phyloP scores from a whole-genome alignment of 208 protist species.

The Leptomonas seymouri region DNA sequence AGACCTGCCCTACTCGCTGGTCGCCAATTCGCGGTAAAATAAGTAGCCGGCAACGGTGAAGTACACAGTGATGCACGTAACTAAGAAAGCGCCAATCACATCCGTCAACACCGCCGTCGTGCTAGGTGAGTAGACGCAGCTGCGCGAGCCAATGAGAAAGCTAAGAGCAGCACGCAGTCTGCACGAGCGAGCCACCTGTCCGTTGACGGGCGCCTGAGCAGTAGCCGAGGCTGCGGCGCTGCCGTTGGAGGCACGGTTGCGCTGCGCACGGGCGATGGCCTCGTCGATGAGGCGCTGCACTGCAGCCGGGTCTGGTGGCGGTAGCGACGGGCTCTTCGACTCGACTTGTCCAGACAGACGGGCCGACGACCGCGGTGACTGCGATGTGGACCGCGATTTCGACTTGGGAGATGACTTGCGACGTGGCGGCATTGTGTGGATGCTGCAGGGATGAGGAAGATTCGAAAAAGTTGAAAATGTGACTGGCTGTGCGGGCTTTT shows the following conservation, averaged over 20 bases:
- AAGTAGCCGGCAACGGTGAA: constrained; percentile 71
- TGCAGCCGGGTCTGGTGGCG: constrained; percentile 48
- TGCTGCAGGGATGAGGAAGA: background rate
- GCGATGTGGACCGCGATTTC: constrained; percentile 31
- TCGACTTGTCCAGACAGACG: constrained; percentile 16
- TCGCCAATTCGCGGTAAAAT: constrained; percentile 67
- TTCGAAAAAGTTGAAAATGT: background rate
- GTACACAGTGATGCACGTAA: constrained; percentile 74
- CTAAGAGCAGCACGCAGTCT: background rate
- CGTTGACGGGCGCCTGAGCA: background rate
- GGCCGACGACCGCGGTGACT: constrained; percentile 10
- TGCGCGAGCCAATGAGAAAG: constrained; percentile 14
- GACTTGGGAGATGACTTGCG: constrained; percentile 32
- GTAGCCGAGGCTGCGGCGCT: background rate
- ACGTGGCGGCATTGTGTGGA: constrained; percentile 28
- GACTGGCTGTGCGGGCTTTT: too few relatives aligned
- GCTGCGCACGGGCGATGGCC: constrained; percentile 57
- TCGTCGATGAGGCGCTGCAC: constrained; percentile 81
- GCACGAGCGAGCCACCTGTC: background rate
- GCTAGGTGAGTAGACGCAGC: constrained; percentile 43
- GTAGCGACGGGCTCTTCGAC: constrained; percentile 30
- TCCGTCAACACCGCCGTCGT: constrained; percentile 69
- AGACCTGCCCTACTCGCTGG: constrained; percentile 7
- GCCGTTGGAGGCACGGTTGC: constrained; percentile 11
- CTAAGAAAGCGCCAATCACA: constrained; percentile 62